These are phyloP conservation scores for Spizellomyces punctatus DNA, from an alignment of 192 early-diverging fungal species.

Conservation along the genomic window DNA sequence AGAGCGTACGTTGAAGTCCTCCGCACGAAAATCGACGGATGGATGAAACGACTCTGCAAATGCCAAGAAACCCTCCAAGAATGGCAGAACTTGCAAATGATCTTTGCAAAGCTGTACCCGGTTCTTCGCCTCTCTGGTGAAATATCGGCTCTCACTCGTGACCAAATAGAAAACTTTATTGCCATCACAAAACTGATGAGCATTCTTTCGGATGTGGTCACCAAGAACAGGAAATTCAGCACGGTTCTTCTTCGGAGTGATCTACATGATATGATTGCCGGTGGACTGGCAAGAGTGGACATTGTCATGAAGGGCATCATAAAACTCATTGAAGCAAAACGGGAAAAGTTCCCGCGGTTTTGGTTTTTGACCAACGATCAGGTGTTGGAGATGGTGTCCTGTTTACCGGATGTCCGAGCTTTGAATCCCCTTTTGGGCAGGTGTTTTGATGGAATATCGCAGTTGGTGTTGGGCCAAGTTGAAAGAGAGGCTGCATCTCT, in stretches of 20 bases:
- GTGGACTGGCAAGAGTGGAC: conserved; percentile 5
- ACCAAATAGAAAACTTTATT: conserved; percentile 30
- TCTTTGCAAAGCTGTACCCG: conserved; percentile 30
- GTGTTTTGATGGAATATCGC: conserved; percentile 11
- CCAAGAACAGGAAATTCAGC: conserved; percentile 41
- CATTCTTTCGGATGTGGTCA: conserved; percentile 35
- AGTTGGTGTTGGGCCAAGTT: conserved; percentile 6
- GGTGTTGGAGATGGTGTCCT: conserved; percentile 29
- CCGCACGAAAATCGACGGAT: conserved; percentile 32
- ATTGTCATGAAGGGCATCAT: conserved; percentile 4
- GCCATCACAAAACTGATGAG: conserved; percentile 30
- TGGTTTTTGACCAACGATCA: conserved; percentile 41
- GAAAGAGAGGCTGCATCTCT: not conserved
- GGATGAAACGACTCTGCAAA: conserved; percentile 31
- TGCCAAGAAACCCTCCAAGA: conserved; percentile 29
- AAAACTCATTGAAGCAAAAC: conserved; percentile 24
- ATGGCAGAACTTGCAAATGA: conserved; percentile 29
- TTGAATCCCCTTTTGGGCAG: conserved; percentile 4
- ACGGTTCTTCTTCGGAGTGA: conserved; percentile 35
- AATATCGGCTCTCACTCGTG: conserved; percentile 4
- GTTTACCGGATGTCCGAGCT: not conserved
- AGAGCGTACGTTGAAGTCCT: not conserved
- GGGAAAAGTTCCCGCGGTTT: conserved; percentile 35
- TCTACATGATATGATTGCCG: conserved; percentile 35
- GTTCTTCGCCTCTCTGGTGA: conserved; percentile 28